phyloP scores from a whole-genome alignment of 805 yeast species.

The Dipodascopsis uninucleata region DNA sequence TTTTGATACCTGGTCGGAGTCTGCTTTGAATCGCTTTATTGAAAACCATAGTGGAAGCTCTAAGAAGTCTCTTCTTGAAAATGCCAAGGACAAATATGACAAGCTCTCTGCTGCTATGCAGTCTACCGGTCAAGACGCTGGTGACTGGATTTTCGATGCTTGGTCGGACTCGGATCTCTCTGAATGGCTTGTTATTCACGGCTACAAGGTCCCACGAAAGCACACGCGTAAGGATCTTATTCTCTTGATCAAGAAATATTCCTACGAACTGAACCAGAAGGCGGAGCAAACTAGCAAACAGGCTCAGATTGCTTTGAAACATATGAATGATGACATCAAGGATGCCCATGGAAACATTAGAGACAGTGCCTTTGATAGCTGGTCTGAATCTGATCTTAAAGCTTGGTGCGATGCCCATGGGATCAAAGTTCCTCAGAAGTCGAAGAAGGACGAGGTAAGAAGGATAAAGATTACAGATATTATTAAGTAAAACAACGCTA shows the following conservation, averaged over 20 bases:
- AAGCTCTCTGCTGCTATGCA: constrained; percentile 11
- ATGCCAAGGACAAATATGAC: constrained; percentile 22
- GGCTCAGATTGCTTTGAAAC: constrained; percentile 28
- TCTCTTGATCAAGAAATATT: constrained; percentile 13
- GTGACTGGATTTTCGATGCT: constrained; percentile 29
- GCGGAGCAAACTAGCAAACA: constrained; percentile 1
- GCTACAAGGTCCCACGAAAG: constrained; percentile 21
- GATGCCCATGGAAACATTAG: constrained; percentile 39
- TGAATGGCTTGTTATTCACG: constrained; percentile 25
- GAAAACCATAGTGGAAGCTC: constrained; percentile 13
- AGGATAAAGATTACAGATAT: neutral
- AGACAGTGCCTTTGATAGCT: constrained; percentile 40
- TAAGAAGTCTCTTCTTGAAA: constrained; percentile 12
- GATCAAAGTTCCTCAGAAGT: constrained; percentile 27
- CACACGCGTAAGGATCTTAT: constrained; percentile 17
- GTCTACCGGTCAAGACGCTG: constrained; percentile 4
- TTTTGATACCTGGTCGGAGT: constrained; percentile 21
- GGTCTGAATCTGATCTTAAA: constrained; percentile 43
- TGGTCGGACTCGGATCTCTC: constrained; percentile 29
- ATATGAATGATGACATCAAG: constrained; percentile 35
- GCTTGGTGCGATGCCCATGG: constrained; percentile 44
- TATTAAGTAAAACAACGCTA: neutral
- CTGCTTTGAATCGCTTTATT: constrained; percentile 17
- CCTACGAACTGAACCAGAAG: constrained; percentile 13
- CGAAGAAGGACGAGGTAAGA: constrained; percentile 14